A percentile compares a stretch with the other conserved stretches of the same genome.
Conservation (phyloP, 2,329 filamentous ascomycete genomes). For the Shiraia sp. region DNA sequence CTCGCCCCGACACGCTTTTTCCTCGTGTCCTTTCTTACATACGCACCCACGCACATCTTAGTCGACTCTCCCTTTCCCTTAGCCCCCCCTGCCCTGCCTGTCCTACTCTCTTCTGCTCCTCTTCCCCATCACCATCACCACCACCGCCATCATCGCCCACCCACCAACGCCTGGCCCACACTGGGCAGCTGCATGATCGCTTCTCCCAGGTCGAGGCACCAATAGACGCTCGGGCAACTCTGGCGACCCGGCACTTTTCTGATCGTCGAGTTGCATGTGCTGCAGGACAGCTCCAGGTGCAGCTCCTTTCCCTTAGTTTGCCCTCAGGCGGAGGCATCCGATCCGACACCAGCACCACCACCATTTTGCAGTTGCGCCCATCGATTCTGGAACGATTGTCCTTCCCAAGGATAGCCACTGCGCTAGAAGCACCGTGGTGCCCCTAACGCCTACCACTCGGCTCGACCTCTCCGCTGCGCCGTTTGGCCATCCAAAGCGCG, state of each 20-base stretch:
- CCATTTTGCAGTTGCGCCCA: too few species aligned
- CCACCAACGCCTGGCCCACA: too few species aligned
- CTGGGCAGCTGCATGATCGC: neutral
- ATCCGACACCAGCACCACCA: slow-evolving; percentile 12
- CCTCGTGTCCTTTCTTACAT: neutral
- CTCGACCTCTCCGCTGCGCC: slow-evolving; percentile 8
- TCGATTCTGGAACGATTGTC: slow-evolving; percentile 10
- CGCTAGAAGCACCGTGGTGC: slow-evolving; percentile 12
- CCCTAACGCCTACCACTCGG: slow-evolving; percentile 2
- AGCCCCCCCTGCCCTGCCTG: neutral
- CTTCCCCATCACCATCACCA: too few species aligned
- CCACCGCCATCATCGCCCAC: too few species aligned
- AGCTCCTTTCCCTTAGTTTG: slow-evolving; percentile 17
- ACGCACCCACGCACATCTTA: neutral
- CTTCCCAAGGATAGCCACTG: slow-evolving; percentile 11
- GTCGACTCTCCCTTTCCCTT: neutral
- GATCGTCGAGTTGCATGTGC: slow-evolving; percentile 7
- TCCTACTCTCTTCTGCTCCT: neutral
- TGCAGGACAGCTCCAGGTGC: neutral
- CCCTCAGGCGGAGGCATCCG: slow-evolving; percentile 14
- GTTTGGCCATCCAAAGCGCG: slow-evolving; percentile 17
- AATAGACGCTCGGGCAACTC: slow-evolving; percentile 3
- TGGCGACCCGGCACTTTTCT: neutral
- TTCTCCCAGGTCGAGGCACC: neutral
- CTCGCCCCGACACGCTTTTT: too few species aligned